Conservation (phyloP, 768 basidiomycete species). For the Amyloporia xantha region DNA sequence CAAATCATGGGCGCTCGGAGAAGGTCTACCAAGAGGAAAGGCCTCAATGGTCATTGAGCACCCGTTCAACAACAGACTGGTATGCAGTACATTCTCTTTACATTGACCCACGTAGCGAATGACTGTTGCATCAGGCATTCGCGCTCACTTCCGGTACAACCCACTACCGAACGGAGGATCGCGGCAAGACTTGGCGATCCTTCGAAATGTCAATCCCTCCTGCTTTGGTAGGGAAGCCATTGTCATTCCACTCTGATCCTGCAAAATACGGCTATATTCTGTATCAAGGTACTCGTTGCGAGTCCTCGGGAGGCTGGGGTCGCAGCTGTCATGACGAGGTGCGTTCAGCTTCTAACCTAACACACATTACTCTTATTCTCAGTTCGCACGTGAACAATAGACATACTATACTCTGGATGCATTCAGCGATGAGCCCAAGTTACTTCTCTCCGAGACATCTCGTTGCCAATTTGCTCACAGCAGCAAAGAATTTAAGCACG, state of each 20-base stretch:
- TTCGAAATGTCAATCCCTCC: constrained; percentile 65
- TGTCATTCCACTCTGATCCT: constrained; percentile 83
- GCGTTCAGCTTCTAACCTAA: constrained; percentile 13
- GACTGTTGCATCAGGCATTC: constrained; percentile 82
- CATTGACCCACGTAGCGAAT: too few relatives aligned
- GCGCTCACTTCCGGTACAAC: constrained; percentile 65
- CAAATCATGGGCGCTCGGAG: constrained; percentile 49
- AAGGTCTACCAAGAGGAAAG: constrained; percentile 49
- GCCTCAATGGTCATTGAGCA: constrained; percentile 77
- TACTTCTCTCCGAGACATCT: constrained; percentile 64
- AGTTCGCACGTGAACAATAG: constrained; percentile 36
- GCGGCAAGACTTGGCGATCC: constrained; percentile 80
- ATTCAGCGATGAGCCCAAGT: constrained; percentile 54
- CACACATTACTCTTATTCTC: constrained; percentile 13
- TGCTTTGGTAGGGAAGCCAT: constrained; percentile 51
- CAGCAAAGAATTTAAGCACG: constrained; percentile 73
- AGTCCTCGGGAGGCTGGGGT: constrained; percentile 40
- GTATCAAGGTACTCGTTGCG: constrained; percentile 71
- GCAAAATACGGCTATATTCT: constrained; percentile 67
- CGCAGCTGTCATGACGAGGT: constrained; percentile 70
- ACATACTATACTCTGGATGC: constrained; percentile 87
- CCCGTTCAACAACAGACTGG: constrained; percentile 75
- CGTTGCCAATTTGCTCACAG: constrained; percentile 89
- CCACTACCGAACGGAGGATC: constrained; percentile 86
- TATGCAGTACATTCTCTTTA: constrained; percentile 32